A percentile compares a stretch with the other conserved stretches of the same genome.
phyloP scores from a whole-genome alignment of 2,329 filamentous ascomycete species.

The Trichoderma sp. region DNA sequence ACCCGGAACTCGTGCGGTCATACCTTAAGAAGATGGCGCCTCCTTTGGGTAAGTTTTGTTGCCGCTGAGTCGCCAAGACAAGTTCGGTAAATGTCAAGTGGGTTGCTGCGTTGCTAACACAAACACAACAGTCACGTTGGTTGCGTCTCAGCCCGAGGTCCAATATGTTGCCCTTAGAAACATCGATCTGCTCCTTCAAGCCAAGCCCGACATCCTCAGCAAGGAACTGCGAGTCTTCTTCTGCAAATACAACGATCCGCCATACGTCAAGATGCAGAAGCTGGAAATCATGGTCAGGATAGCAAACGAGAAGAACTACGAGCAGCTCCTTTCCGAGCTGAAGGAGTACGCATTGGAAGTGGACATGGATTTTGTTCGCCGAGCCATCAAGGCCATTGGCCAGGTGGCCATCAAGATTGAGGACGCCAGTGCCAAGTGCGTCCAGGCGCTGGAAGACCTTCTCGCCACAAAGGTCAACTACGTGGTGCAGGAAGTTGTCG shows the following conservation, averaged over 20 bases:
- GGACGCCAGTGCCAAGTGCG: slow-evolving; percentile 88
- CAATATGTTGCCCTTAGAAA: slow-evolving; percentile 96
- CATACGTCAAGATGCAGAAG: slow-evolving; percentile 96
- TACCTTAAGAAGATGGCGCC: slow-evolving; percentile 99
- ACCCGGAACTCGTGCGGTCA: slow-evolving; percentile 71
- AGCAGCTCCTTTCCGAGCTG: slow-evolving; percentile 88
- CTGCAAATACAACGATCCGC: slow-evolving; percentile 99
- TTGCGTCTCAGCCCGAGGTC: slow-evolving; percentile 93
- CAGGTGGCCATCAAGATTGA: slow-evolving; percentile 99
- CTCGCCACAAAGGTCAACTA: slow-evolving; percentile 99
- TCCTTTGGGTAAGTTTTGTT: slow-evolving; percentile 65
- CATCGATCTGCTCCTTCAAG: slow-evolving; percentile 92
- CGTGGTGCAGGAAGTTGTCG: slow-evolving; percentile 94
- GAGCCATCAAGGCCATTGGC: slow-evolving; percentile 92
- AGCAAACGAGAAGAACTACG: slow-evolving; percentile 94
- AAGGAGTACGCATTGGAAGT: slow-evolving; percentile 98
- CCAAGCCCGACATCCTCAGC: slow-evolving; percentile 92
- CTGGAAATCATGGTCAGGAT: slow-evolving; percentile 99
- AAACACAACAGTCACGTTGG: slow-evolving; percentile 70
- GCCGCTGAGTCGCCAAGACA: neutral
- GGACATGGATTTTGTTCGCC: slow-evolving; percentile 96
- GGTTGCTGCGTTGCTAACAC: neutral
- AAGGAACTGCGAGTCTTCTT: slow-evolving; percentile 98
- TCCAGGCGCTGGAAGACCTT: slow-evolving; percentile 87
- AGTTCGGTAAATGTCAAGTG: neutral